A percentile compares a stretch with the other conserved stretches of the same genome.
Evolutionary conservation across 2,329 filamentous ascomycete species (phyloP).

Genomic region (Monilinia laxa): DNA sequence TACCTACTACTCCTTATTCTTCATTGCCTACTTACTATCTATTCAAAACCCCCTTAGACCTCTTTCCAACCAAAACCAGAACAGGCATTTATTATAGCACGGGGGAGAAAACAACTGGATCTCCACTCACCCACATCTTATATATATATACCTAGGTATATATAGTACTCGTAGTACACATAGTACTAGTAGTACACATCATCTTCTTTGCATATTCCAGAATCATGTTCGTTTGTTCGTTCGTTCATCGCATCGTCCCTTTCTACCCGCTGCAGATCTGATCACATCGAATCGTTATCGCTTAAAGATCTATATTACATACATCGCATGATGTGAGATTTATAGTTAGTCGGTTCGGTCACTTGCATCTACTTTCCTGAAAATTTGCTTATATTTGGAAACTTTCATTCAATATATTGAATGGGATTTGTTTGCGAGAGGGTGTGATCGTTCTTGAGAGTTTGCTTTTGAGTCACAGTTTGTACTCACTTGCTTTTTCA

Average conservation of each 20-base stretch:
- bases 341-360: too few relatives aligned
- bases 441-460: not conserved
- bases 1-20: too few relatives aligned
- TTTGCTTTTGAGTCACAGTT: constrained; percentile 12
- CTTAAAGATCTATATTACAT: constrained; percentile 8
- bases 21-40: too few relatives aligned
- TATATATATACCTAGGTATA: not conserved
- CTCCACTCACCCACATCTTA: not conserved
- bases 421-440: not conserved
- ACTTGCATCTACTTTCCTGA: not conserved
- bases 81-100: too few relatives aligned
- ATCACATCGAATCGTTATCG: constrained; percentile 9
- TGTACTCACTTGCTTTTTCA: constrained; percentile 15
- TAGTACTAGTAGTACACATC: too few relatives aligned
- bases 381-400: constrained; percentile 9
- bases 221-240: constrained; percentile 15
- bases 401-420: constrained; percentile 4
- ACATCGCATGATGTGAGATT: not conserved
- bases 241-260: not conserved
- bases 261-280: constrained; percentile 19
- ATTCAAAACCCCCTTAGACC: too few relatives aligned
- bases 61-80: too few relatives aligned
- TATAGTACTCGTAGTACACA: too few relatives aligned
- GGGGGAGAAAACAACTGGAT: too few relatives aligned
- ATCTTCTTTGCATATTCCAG: constrained; percentile 24